Base-by-base conservation (phyloP, 2,329 filamentous ascomycete species). In the Trichoderma simmonsii region DNA sequence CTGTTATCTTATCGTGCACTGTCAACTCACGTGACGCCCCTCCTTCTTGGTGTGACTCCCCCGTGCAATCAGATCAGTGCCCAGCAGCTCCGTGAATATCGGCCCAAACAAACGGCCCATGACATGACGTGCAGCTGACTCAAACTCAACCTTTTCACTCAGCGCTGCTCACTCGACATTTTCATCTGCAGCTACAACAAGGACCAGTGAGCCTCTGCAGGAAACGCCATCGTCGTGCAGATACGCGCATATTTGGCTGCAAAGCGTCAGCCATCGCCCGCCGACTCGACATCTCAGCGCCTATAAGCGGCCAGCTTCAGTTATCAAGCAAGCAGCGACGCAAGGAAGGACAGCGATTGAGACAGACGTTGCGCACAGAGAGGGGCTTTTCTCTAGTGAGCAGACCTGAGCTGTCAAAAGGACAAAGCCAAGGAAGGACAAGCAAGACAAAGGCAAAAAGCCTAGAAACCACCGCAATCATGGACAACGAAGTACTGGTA, bases 401-500 rank as follows among this genome's bases (percentile, higher is more conserved):
- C 34, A 67, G 26, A 28, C n/a, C 48, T 30, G n/a, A 51, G n/a
- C 43, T 21, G 43, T 51, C 43, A 21, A 21, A 21, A n/a, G n/a
- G 43, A 21, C 43, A 48, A 48, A 43, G 36, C 36, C 36, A 43
- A 51, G 43, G n/a, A 43, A 51, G 43, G n/a, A 21, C 43, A 51
- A 51, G 4, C 43, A n/a, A n/a, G 39, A 43, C 39, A 43, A 43
- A 43, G 43, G n/a, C 43, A 51, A 51, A 51, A 30, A 21, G 7
- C n/a, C 43, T 15, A 51, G 14, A 43, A n/a, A 24, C 59, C 9
- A 48, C 43, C 57, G 70, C 73, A 71, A 73, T 65, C 72, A 76
- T 76, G 75, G 75, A 76, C 59, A 73, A 73, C 71, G 71, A 73
- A 66, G 75, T 74, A 51, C 64, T 15, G 26, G 54, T 62, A 61